A percentile compares a stretch with the other conserved stretches of the same genome.
These are phyloP conservation scores for Colletotrichum scovillei DNA, from an alignment of 2,329 filamentous ascomycete genomes.

Conservation along the genomic window DNA sequence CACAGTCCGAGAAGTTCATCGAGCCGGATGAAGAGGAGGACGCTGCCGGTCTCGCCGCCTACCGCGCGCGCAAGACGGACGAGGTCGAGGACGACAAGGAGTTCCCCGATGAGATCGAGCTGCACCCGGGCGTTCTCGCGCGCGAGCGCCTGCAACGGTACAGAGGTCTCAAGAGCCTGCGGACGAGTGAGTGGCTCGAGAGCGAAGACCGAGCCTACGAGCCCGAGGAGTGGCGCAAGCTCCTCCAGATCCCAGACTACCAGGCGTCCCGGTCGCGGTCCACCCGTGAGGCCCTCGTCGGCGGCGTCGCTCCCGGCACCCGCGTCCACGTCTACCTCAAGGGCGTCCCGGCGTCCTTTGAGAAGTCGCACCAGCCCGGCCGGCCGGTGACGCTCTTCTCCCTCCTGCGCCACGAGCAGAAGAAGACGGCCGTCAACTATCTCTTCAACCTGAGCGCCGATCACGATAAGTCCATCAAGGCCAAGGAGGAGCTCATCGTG, in stretches of 20 bases:
- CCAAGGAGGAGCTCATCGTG: slow-evolving; percentile 91
- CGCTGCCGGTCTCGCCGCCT: slow-evolving; percentile 82
- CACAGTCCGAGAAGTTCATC: slow-evolving; percentile 91
- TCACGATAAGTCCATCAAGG: slow-evolving; percentile 80
- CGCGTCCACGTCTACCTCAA: slow-evolving; percentile 83
- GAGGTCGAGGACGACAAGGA: slow-evolving; percentile 92
- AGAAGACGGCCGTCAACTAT: slow-evolving; percentile 89
- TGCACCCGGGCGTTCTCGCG: slow-evolving; percentile 88
- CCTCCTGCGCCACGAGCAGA: slow-evolving; percentile 93
- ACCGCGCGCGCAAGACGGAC: slow-evolving; percentile 79
- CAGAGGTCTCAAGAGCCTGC: slow-evolving; percentile 90
- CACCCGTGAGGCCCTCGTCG: slow-evolving; percentile 85
- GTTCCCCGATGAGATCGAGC: slow-evolving; percentile 96
- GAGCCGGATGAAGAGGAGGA: slow-evolving; percentile 86
- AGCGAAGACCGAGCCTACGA: slow-evolving; percentile 88
- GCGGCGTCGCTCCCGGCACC: slow-evolving; percentile 86
- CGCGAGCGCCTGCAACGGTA: slow-evolving; percentile 88
- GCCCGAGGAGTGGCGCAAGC: slow-evolving; percentile 87
- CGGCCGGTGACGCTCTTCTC: slow-evolving; percentile 83
- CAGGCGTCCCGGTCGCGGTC: slow-evolving; percentile 82
- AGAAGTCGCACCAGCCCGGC: slow-evolving; percentile 61
- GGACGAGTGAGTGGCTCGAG: slow-evolving; percentile 88
- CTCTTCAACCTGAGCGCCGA: slow-evolving; percentile 88
- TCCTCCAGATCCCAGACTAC: slow-evolving; percentile 92
- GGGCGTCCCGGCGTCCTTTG: slow-evolving; percentile 56